Evolutionary conservation across 1,284 basidiomycete species (phyloP).

Genomic region (Rhodotorula sp.): DNA sequence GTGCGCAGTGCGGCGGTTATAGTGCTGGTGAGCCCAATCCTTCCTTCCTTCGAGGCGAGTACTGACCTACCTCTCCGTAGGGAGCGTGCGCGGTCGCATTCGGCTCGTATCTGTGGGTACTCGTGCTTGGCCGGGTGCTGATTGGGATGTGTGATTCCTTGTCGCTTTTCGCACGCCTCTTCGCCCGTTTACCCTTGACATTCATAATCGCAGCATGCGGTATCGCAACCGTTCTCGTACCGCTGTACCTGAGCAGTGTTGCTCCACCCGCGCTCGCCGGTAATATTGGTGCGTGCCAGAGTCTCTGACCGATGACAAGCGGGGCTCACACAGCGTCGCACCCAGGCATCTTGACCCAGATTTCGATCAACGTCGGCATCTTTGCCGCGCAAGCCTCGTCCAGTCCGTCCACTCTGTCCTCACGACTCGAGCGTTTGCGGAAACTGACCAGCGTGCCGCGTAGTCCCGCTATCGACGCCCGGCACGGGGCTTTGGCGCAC

Average conservation of each 20-base stretch:
- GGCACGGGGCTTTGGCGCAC: slow-evolving; percentile 35
- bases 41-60: too few species aligned
- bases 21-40: slow-evolving; percentile 13
- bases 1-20: slow-evolving; percentile 19
- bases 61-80: slow-evolving; percentile 2
- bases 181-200: background rate
- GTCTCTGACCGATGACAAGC: background rate
- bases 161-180: too few species aligned
- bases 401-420: slow-evolving; percentile 12
- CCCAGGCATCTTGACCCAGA: slow-evolving; percentile 51
- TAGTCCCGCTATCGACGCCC: slow-evolving; percentile 39
- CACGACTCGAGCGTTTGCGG: accelerated
- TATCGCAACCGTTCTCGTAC: slow-evolving; percentile 51
- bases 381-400: slow-evolving; percentile 43
- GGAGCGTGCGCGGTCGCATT: slow-evolving; percentile 33
- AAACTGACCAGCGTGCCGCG: background rate
- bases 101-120: slow-evolving; percentile 19
- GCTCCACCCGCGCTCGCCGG: slow-evolving; percentile 49
- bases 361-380: slow-evolving; percentile 46
- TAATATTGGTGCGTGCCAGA: slow-evolving; percentile 42
- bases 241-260: slow-evolving; percentile 51
- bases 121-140: slow-evolving; percentile 42
- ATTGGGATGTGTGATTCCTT: slow-evolving; percentile 46
- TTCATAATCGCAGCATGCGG: slow-evolving; percentile 44
- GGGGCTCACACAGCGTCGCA: background rate